Percentiles rank a stretch among this genome's conserved stretches.
Evolutionary conservation across 192 early-diverging fungal genomes (phyloP).

Genomic region (Lobosporangium transversale): DNA sequence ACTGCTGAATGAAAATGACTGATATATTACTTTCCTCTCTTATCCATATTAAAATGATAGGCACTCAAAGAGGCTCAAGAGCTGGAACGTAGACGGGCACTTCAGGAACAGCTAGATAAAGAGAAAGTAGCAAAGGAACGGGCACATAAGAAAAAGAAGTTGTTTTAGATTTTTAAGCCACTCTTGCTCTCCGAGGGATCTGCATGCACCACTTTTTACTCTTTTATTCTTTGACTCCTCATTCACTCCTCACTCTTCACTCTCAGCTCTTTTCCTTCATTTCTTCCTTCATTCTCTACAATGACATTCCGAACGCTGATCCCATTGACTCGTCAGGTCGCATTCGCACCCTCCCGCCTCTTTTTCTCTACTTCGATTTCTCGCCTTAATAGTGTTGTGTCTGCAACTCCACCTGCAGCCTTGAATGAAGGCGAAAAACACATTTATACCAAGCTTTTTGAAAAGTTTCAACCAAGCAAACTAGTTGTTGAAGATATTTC

Average conservation of each 20-base stretch:
- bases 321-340: constrained; percentile 11
- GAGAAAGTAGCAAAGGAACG: constrained; percentile 28
- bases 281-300: neutral
- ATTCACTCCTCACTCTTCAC: neutral
- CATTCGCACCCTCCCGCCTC: neutral
- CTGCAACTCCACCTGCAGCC: constrained; percentile 32
- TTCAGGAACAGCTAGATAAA: constrained; percentile 34
- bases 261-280: neutral
- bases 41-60: constrained; percentile 9
- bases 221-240: neutral
- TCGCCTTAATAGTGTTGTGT: constrained; percentile 32
- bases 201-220: neutral
- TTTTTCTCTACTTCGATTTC: constrained; percentile 18
- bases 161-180: constrained; percentile 14
- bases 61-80: constrained; percentile 17
- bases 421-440: constrained; percentile 73
- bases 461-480: constrained; percentile 72
- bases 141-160: constrained; percentile 30
- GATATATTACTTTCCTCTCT: no score
- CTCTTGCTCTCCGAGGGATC: neutral
- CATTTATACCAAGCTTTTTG: constrained; percentile 79
- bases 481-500: constrained; percentile 86
- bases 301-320: constrained; percentile 21
- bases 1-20: no score
- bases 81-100: constrained; percentile 15